Evolutionary conservation across 345 rosid species (phyloP).

Genomic region (Eucalyptus polybractea): DNA sequence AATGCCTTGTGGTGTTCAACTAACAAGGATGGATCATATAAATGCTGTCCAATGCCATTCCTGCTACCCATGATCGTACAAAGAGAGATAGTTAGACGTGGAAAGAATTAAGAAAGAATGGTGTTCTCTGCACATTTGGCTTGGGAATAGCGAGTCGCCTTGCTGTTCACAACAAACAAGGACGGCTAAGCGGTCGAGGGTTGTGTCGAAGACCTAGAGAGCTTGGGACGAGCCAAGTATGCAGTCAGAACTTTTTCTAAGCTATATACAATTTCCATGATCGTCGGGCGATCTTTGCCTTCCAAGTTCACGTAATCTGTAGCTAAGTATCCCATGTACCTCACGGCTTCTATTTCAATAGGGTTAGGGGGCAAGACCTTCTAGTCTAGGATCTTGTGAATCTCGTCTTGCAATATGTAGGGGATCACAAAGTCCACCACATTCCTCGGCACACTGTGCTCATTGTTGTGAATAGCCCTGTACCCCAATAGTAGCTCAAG

Average conservation of each 20-base stretch:
- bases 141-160: background rate
- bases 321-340: conserved; percentile 40
- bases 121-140: background rate
- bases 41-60: background rate
- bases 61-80: background rate
- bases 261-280: conserved; percentile 32
- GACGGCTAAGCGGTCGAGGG: background rate
- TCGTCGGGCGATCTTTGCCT: conserved; percentile 48
- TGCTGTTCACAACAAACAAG: background rate
- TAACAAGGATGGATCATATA: too few species aligned
- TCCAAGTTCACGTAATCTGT: conserved; percentile 29
- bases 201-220: conserved; percentile 7
- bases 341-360: conserved; percentile 57
- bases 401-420: conserved; percentile 40
- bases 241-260: conserved; percentile 42
- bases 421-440: conserved; percentile 58
- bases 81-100: background rate
- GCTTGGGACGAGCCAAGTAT: background rate
- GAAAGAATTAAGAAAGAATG: background rate
- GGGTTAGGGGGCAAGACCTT: conserved; percentile 61
- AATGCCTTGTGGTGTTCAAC: too few species aligned
- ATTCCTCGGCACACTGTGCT: conserved; percentile 30
- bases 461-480: conserved; percentile 54
- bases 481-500: conserved; percentile 36
- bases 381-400: conserved; percentile 48